Evolutionary conservation across 257 asterid genomes (phyloP), one percentile per base, ranked within the genome.

Genomic region (Rehmannia glutinosa): DNA sequence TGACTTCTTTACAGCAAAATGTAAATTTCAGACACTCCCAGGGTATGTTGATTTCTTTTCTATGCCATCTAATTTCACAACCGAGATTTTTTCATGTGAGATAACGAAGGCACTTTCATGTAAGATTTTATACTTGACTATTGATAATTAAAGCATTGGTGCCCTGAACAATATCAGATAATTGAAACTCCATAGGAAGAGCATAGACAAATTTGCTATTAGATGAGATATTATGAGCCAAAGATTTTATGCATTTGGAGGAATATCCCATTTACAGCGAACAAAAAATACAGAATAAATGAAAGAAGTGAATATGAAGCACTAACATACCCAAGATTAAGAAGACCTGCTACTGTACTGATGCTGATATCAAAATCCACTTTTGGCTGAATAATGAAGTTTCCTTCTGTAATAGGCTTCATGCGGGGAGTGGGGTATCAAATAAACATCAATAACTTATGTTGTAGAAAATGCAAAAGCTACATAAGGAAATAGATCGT

Each of bases 321-420:
- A 66, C 27, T 21, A 56, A 86, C 92, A 61, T 87, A 94, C 99
- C 99, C 99, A 23, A 94, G 95, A 73, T 88, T 94, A 72, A 94
- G 97, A 78, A 94, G 96, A 32, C 99, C 99, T 6, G 97, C 95
- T 53, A 94, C 99, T 2, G 99, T 94, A 81, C 89, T 85, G 73
- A 91, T 94, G 93, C 99, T 87, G 88, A 94, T 94, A 80, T 94
- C 99, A 68, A 94, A 94, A 85, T 94, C 99, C 78, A 94, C 99
- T 78, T 94, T 94, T 30, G 99, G 99, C 82, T 94, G 99, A 76
- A 94, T 89, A 66, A 94, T 89, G 65, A 83, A 94, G 77, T 87
- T 71, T 28, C 97, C 99, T 85, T 93, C 99, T 79, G 86, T 85
- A 62, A 94, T 91, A 74, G 99, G 99, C 99, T 94, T 73, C 77